Evolutionary conservation across 805 yeast genomes (phyloP).

Genomic region (Kuraishia cidri): DNA sequence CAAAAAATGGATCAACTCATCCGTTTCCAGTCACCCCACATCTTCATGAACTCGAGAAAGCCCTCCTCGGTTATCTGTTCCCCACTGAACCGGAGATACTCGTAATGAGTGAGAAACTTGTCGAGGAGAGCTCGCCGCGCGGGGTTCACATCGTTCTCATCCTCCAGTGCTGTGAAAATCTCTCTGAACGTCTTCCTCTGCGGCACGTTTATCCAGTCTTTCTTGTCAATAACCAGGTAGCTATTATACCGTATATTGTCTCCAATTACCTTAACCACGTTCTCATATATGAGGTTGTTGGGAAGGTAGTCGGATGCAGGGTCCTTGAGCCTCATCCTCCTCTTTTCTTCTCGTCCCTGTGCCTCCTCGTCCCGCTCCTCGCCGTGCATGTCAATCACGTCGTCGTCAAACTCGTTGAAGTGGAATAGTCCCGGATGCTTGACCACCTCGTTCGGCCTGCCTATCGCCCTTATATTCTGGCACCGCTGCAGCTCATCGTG

Average conservation of each 20-base stretch:
- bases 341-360: constrained; percentile 1
- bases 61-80: constrained; percentile 46
- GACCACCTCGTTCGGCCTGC: constrained; percentile 31
- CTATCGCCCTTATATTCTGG: constrained; percentile 25
- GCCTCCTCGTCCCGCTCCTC: constrained; percentile 1
- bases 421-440: constrained; percentile 41
- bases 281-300: constrained; percentile 32
- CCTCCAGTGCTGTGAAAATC: constrained; percentile 24
- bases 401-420: constrained; percentile 3
- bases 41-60: constrained; percentile 47
- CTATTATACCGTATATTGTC: constrained; percentile 47
- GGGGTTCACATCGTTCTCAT: constrained; percentile 5
- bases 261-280: constrained; percentile 50
- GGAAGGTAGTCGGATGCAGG: constrained; percentile 9
- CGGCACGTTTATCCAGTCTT: constrained; percentile 22
- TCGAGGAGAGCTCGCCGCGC: constrained; percentile 3
- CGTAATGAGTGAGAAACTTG: constrained; percentile 47
- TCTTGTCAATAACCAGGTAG: constrained; percentile 21
- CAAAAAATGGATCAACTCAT: too few relatives aligned
- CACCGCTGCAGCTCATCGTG: constrained; percentile 30
- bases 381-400: not conserved
- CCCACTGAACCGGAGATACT: constrained; percentile 60
- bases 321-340: not conserved
- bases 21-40: too few relatives aligned
- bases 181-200: constrained; percentile 31